Evolutionary conservation across 2,329 filamentous ascomycete species (phyloP).

Genomic region (Pseudocercospora eumusae): DNA sequence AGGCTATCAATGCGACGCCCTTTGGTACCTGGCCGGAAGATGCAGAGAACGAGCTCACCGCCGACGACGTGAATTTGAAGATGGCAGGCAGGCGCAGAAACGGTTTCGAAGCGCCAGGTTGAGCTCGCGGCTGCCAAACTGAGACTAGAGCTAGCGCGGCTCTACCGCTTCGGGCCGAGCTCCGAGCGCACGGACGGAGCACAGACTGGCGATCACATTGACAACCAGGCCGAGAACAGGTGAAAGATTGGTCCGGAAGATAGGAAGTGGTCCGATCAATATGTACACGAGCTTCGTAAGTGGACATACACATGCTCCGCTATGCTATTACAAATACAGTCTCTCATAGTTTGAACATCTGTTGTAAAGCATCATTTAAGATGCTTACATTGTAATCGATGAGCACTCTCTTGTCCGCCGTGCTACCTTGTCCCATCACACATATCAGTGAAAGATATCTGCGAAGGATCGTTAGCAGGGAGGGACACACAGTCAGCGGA

Average conservation of each 20-base stretch:
- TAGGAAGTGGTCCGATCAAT: not conserved
- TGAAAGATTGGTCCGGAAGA: not conserved
- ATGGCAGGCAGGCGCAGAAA: slow-evolving; percentile 7
- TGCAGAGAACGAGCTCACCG: not conserved
- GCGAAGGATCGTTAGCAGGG: not conserved
- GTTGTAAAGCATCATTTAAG: slow-evolving; percentile 73
- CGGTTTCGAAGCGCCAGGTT: not conserved
- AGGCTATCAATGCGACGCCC: not conserved
- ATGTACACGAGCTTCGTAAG: not conserved
- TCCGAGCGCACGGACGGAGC: not conserved
- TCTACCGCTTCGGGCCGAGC: not conserved
- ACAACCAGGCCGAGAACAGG: not conserved
- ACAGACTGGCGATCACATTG: not conserved
- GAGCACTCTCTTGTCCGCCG: slow-evolving; percentile 78
- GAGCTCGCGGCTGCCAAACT: not conserved
- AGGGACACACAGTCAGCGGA: not conserved
- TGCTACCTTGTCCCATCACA: slow-evolving; percentile 79
- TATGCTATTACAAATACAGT: not conserved
- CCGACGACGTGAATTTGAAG: not conserved
- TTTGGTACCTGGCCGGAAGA: not conserved
- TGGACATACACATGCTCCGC: not conserved
- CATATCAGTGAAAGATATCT: slow-evolving; percentile 79
- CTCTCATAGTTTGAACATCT: slow-evolving; percentile 63
- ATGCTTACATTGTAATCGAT: slow-evolving; percentile 87
- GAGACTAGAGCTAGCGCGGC: not conserved